These are phyloP conservation scores for Silene conica DNA, from an alignment of 148 eudicot species.

Conservation along the genomic window DNA sequence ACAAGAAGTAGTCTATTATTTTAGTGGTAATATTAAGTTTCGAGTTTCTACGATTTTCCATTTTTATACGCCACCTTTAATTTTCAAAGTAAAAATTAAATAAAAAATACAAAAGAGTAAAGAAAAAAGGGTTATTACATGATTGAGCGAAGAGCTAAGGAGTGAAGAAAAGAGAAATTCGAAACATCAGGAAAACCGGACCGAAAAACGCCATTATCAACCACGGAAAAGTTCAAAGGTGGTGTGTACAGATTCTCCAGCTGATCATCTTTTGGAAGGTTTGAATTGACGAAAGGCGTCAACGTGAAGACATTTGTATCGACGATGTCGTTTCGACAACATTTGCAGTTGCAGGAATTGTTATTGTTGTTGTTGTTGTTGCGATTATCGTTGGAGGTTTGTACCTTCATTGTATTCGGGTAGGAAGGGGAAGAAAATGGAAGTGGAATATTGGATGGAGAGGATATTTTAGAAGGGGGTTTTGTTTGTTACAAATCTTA, in stretches of 20 bases:
- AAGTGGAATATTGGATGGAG: too few relatives aligned
- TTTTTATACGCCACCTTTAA: not conserved
- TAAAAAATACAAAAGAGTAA: not conserved
- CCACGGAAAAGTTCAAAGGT: conserved; percentile 80
- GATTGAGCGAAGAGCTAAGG: conserved; percentile 85
- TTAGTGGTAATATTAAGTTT: not conserved
- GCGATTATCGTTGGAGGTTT: not conserved
- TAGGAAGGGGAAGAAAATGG: too few relatives aligned
- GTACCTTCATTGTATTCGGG: not conserved
- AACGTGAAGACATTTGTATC: not conserved
- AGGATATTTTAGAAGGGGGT: too few relatives aligned
- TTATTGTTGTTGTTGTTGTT: too few relatives aligned
- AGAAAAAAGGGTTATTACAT: conserved; percentile 39
- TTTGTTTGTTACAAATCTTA: too few relatives aligned
- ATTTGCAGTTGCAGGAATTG: not conserved
- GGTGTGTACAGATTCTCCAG: conserved; percentile 50
- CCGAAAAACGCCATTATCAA: conserved; percentile 75
- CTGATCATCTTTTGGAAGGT: not conserved
- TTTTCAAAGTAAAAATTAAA: not conserved
- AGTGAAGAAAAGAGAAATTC: conserved; percentile 66
- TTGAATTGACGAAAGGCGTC: not conserved
- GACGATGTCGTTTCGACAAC: not conserved
- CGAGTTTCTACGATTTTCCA: not conserved
- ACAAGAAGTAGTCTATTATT: not conserved
- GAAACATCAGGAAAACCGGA: conserved; percentile 77